A percentile compares a stretch with the other conserved stretches of the same genome.
Evolutionary conservation across 2,329 filamentous ascomycete genomes (phyloP).

Genomic region (Colletotrichum lindemuthianum): DNA sequence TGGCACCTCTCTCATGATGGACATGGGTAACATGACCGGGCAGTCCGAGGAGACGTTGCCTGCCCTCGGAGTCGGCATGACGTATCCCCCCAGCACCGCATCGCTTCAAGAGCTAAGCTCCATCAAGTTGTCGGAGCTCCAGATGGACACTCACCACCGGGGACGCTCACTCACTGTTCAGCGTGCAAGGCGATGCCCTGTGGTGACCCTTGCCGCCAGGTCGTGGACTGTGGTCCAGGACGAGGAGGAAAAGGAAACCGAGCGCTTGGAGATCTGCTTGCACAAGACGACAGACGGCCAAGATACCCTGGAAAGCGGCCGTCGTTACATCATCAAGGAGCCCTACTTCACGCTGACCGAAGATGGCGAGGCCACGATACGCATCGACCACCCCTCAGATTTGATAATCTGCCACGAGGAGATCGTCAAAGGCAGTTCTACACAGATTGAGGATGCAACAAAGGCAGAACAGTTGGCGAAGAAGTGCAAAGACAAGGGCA

Average conservation of each 20-base stretch:
- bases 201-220: constrained; percentile 36
- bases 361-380: constrained; percentile 52
- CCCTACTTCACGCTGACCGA: constrained; percentile 57
- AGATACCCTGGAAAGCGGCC: constrained; percentile 47
- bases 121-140: constrained; percentile 41
- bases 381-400: constrained; percentile 48
- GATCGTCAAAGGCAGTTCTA: not conserved
- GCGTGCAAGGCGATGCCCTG: constrained; percentile 32
- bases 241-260: constrained; percentile 40
- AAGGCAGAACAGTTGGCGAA: constrained; percentile 30
- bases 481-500: constrained; percentile 43
- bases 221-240: constrained; percentile 47
- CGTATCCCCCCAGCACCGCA: constrained; percentile 41
- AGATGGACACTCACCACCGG: constrained; percentile 45
- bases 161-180: constrained; percentile 41
- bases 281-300: constrained; percentile 46
- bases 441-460: not conserved
- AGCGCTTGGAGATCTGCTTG: constrained; percentile 44
- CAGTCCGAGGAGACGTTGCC: constrained; percentile 39
- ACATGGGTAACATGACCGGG: constrained; percentile 41
- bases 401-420: constrained; percentile 36
- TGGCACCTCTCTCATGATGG: constrained; percentile 44
- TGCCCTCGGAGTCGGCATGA: constrained; percentile 42
- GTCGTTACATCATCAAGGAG: constrained; percentile 57
- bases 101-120: constrained; percentile 38